Evolutionary conservation across 176 grass and related monocot species (phyloP).

Genomic region (Pontederia crassipes): DNA sequence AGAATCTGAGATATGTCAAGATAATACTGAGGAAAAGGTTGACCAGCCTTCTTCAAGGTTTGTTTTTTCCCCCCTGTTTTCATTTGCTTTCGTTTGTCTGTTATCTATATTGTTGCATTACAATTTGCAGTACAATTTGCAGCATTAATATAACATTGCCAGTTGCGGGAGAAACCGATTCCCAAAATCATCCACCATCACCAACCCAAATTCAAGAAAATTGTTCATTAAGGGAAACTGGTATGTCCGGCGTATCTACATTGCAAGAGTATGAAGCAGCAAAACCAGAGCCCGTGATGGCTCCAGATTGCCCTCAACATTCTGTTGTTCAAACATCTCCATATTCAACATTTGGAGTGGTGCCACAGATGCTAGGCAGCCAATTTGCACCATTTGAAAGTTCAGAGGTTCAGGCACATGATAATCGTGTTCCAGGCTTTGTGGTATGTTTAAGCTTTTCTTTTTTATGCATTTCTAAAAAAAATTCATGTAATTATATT

Average conservation of each 20-base stretch:
- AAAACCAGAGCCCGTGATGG: slow-evolving; percentile 24
- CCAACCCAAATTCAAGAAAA: slow-evolving; percentile 21
- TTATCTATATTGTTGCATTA: slow-evolving; percentile 7
- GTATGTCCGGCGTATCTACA: slow-evolving; percentile 16
- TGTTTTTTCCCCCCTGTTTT: slow-evolving; percentile 23
- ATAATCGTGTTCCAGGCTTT: slow-evolving; percentile 15
- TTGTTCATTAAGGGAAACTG: slow-evolving; percentile 15
- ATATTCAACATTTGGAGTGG: slow-evolving; percentile 35
- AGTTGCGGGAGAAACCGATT: slow-evolving; percentile 17
- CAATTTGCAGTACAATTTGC: slow-evolving; percentile 18
- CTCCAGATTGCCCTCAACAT: slow-evolving; percentile 21
- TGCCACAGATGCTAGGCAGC: slow-evolving; percentile 25
- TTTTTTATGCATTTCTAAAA: slow-evolving; percentile 9
- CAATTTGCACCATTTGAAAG: slow-evolving; percentile 36
- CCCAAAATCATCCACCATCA: slow-evolving; percentile 13
- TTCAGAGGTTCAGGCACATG: slow-evolving; percentile 34
- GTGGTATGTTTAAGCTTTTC: slow-evolving; percentile 19
- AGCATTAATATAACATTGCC: slow-evolving; percentile 27
- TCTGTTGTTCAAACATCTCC: slow-evolving; percentile 18
- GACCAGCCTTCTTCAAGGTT: slow-evolving; percentile 42
- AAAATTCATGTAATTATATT: too few species aligned
- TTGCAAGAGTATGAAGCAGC: slow-evolving; percentile 18
- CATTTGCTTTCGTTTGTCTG: slow-evolving; percentile 2
- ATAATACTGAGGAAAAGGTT: slow-evolving; percentile 16
- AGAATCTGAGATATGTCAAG: slow-evolving; percentile 18